Base-by-base conservation (phyloP, 2,329 filamentous ascomycete species). In the Byssoonygena ceratinophila region DNA sequence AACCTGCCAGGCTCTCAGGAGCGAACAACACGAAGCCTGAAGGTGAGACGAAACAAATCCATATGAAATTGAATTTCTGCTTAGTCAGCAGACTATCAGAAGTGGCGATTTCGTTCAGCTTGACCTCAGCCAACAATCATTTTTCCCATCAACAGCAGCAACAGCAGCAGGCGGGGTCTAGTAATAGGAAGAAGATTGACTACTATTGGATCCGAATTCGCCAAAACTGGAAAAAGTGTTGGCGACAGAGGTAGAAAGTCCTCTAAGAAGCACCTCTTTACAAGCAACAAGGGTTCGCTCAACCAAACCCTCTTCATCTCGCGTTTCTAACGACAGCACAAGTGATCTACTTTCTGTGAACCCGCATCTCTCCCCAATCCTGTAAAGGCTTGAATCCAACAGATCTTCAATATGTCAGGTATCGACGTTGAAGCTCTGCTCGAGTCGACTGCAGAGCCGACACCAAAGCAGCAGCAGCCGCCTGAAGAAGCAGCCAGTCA, bases 391-490 rank as follows among this genome's bases (percentile, higher is more conserved):
- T 44, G 57, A 56, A 56, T 56, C 57, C 56, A 57, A 55, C 59
- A 57, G 58, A 56, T 58, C 47, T 49, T 62, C 70, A 74, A 61
- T 61, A 84, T 84, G 82, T 82, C 82, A 66, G 77, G 77, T 68
- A 74, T 84, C 60, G 88, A 94, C 66, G 87, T 96, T 62, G 90
- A 96, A 76, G 87, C 88, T 59, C 79, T 96, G 59, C 82, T 96
- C 61, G 89, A 95, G 71, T 87, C 85, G 48, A 87, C 86, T 57
- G 87, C 86, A 49, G 83, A 82, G 66, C 75, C 76, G 44, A 58
- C 61, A 43, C 60, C 41, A 25, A 52, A 46, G 12, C 50, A 52
- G 7, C 41, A 46, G 23, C 50, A 52, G 7, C 41, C 43, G 23
- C 18, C 29, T 11, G 44, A 52, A 23, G 63, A 66, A 44, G 59